phyloP scores from a whole-genome alignment of 441 rosid species.

The Breynia disticha region DNA sequence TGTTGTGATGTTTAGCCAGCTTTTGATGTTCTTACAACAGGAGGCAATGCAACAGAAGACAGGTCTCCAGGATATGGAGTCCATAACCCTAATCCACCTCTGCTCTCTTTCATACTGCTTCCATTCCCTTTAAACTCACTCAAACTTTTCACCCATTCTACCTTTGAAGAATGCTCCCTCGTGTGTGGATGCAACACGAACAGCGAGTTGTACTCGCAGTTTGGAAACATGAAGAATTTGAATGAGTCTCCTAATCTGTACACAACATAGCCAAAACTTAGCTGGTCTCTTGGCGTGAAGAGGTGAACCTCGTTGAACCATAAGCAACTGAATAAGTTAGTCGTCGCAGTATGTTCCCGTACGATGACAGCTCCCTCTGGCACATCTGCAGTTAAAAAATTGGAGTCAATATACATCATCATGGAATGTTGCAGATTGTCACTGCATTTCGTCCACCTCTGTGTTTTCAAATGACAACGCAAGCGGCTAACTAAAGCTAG shows the following conservation, averaged over 20 bases:
- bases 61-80: constrained; percentile 87
- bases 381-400: constrained; percentile 56
- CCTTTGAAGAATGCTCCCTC: constrained; percentile 88
- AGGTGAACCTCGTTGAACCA: constrained; percentile 98
- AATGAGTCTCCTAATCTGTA: constrained; percentile 56
- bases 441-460: no score
- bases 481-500: no score
- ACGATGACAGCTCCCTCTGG: constrained; percentile 95
- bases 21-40: constrained; percentile 71
- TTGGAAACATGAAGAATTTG: constrained; percentile 81
- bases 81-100: constrained; percentile 95
- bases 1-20: constrained; percentile 50
- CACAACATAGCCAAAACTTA: constrained; percentile 85
- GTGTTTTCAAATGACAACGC: no score
- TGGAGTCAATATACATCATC: no score
- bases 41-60: constrained; percentile 54
- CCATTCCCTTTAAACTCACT: constrained; percentile 70
- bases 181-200: constrained; percentile 81
- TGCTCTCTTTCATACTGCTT: constrained; percentile 69
- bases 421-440: no score
- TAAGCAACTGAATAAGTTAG: constrained; percentile 77
- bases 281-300: constrained; percentile 91
- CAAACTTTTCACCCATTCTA: constrained; percentile 83
- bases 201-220: constrained; percentile 86
- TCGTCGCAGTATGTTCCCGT: constrained; percentile 72